phyloP scores from a whole-genome alignment of 208 protist genomes.

The Acanthamoeba triangularis region DNA sequence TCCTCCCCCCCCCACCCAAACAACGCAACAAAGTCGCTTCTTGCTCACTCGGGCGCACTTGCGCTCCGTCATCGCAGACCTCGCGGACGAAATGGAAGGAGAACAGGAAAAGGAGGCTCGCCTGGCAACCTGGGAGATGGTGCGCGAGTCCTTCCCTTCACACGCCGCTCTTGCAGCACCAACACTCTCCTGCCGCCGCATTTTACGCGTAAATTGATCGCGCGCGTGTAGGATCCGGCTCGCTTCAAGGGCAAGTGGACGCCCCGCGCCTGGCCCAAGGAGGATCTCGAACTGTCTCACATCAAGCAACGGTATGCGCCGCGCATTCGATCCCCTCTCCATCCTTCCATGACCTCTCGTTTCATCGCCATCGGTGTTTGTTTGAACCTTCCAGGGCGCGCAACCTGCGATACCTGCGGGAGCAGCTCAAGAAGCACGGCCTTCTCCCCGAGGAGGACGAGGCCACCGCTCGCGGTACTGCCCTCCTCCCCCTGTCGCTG shows the following conservation, averaged over 20 bases:
- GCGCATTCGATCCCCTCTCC: neutral
- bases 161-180: neutral
- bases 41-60: neutral
- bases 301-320: slow-evolving; percentile 52
- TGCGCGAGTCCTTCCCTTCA: neutral
- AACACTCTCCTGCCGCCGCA: neutral
- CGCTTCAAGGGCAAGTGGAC: slow-evolving; percentile 76
- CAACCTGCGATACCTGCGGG: slow-evolving; percentile 51
- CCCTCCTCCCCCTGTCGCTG: neutral
- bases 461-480: neutral
- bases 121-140: slow-evolving; percentile 7
- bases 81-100: slow-evolving; percentile 29
- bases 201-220: neutral
- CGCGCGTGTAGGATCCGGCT: neutral
- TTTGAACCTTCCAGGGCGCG: slow-evolving; percentile 42
- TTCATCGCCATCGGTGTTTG: neutral
- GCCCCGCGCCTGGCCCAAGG: slow-evolving; percentile 41
- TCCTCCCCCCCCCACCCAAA: neutral
- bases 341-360: neutral
- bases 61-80: neutral
- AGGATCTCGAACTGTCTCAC: slow-evolving; percentile 63
- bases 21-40: neutral
- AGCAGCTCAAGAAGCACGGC: slow-evolving; percentile 72
- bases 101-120: slow-evolving; percentile 69
- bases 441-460: slow-evolving; percentile 25